Evolutionary conservation across 176 grass and related monocot genomes (phyloP).

Genomic region (Elaeis guineensis): DNA sequence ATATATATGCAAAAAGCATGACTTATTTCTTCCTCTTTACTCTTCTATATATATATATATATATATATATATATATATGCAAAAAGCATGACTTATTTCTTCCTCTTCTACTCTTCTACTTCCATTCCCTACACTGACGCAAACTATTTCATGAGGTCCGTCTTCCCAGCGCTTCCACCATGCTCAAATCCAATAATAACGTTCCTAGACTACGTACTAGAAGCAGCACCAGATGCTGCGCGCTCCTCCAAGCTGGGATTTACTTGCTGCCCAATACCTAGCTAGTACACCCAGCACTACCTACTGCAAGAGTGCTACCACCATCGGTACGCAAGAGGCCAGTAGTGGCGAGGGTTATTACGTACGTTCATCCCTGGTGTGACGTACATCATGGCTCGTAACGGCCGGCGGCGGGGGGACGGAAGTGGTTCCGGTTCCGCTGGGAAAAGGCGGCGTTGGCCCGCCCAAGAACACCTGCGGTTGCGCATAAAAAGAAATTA

Average conservation of each 20-base stretch:
- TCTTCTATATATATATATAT: constrained; percentile 18
- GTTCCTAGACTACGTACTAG: too few relatives aligned
- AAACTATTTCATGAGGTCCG: too few relatives aligned
- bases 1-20: constrained; percentile 8
- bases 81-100: background rate
- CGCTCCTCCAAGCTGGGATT: too few relatives aligned
- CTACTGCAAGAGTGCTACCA: background rate
- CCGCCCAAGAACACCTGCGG: constrained; percentile 44
- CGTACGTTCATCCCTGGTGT: constrained; percentile 17
- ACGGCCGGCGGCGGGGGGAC: background rate
- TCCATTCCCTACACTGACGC: background rate
- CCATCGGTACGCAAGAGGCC: too few relatives aligned
- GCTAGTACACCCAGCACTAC: background rate
- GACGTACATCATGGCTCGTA: constrained; percentile 10
- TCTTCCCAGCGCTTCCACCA: too few relatives aligned
- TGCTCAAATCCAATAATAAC: too few relatives aligned
- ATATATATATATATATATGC: constrained; percentile 28
- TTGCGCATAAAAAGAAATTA: fast-evolving
- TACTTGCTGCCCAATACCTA: too few relatives aligned
- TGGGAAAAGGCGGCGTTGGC: constrained; percentile 44
- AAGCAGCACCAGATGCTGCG: too few relatives aligned
- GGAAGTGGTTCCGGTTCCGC: constrained; percentile 24
- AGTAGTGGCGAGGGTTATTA: background rate
- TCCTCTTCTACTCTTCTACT: background rate
- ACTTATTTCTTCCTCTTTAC: background rate